Evolutionary conservation across 192 early-diverging fungal species (phyloP), one percentile per base, ranked within the genome.

Genomic region (Geosiphon pyriformis): DNA sequence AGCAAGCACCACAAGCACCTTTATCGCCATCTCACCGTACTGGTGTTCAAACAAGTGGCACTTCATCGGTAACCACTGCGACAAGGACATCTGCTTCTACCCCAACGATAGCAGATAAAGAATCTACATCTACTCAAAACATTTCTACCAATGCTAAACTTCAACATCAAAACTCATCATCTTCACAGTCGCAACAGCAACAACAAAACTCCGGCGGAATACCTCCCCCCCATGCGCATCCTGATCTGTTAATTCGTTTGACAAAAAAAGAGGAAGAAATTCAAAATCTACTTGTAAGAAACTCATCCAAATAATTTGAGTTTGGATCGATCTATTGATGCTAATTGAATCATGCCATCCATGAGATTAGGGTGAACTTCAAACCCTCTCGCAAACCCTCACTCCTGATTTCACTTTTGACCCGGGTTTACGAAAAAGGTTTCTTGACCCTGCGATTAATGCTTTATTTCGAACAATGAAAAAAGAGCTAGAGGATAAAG

Each of bases 371-470:
- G 52, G 50, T 6, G 63, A 65, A 65, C 51, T 65, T 53, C 63
- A 65, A 54, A 54, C 47, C 0, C 52, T 65, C 23, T 65, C 63
- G 8, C 63, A 65, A 54, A 55, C 34, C 17, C 33, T 65, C 25
- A 65, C 63, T 20, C 63, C 63, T 6, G 63, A 65, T 37, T 65
- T 65, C 35, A 26, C 63, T 53, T 65, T 27, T 65, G 63, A 65
- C 27, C 33, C 15, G 29, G 47, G 50, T 26, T 29, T 65, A 15
- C 63, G 49, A 8, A 57, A 67, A 60, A 50, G 56, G 30, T 69
- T 69, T 37, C 57, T 73, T 27, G 71, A 73, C 29, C 71, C 71
- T 23, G 71, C 71, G 20, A 67, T 69, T 42, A 61, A 69, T 59
- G 32, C 46, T 20, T 57, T 73, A 55, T 69, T 73, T 47, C 31